phyloP scores from a whole-genome alignment of 2,329 filamentous ascomycete species.

The Stagonosporopsis cucurbitacearum region DNA sequence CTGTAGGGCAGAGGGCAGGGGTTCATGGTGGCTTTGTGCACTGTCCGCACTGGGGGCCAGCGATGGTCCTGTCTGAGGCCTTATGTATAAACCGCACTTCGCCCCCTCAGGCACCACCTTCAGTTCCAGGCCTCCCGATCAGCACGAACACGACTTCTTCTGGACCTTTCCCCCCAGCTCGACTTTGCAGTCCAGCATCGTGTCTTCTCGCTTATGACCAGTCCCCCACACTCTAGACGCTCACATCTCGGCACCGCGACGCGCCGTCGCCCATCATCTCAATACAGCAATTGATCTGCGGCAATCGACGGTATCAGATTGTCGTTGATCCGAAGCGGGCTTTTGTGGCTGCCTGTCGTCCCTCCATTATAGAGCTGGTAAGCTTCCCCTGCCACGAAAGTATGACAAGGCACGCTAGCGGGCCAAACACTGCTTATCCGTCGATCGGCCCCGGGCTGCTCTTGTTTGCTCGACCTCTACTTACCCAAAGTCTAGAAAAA shows the following conservation, averaged over 20 bases:
- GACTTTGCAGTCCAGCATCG: conserved; percentile 16
- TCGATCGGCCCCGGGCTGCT: conserved; percentile 12
- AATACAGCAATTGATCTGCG: conserved; percentile 37
- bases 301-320: conserved; percentile 6
- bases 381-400: conserved; percentile 40
- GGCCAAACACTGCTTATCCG: conserved; percentile 16
- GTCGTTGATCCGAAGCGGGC: conserved; percentile 6
- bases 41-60: conserved; percentile 41
- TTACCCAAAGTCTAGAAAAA: conserved; percentile 33
- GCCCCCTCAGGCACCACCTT: conserved; percentile 39
- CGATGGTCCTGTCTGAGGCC: conserved; percentile 28
- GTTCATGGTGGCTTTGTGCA: conserved; percentile 42
- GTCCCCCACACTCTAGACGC: conserved; percentile 40
- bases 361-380: conserved; percentile 39
- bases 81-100: conserved; percentile 49
- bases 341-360: conserved; percentile 15
- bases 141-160: conserved; percentile 34
- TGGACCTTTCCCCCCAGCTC: conserved; percentile 24
- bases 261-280: conserved; percentile 34
- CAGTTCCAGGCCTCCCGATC: conserved; percentile 45
- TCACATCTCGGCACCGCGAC: conserved; percentile 29
- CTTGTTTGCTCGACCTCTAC: conserved; percentile 33
- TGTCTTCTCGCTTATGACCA: conserved; percentile 26
- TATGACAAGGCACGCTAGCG: conserved; percentile 16
- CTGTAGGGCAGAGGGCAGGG: conserved; percentile 46